Evolutionary conservation across 2,329 filamentous ascomycete species (phyloP).

Genomic region (Fusarium sp.): DNA sequence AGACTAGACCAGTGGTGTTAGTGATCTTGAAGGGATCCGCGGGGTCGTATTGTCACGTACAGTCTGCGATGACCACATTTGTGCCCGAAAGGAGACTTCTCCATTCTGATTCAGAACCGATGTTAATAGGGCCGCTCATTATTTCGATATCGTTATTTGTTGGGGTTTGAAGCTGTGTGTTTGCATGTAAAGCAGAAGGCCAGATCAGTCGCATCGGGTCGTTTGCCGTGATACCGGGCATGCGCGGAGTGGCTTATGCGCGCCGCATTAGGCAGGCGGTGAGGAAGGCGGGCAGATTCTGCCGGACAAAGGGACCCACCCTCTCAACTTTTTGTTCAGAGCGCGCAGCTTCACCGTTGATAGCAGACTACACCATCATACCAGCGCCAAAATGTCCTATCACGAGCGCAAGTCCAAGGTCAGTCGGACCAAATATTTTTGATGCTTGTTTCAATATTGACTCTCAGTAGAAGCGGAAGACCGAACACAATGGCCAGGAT

Average conservation of each 20-base stretch:
- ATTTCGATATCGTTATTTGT: conserved; percentile 33
- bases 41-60: conserved; percentile 62
- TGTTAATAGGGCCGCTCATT: conserved; percentile 63
- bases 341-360: conserved; percentile 8
- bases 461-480: conserved; percentile 62
- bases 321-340: conserved; percentile 39
- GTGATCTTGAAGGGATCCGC: conserved; percentile 16
- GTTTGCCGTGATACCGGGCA: conserved; percentile 35
- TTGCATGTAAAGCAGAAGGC: conserved; percentile 21
- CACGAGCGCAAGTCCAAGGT: conserved; percentile 51
- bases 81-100: conserved; percentile 76
- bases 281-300: conserved; percentile 38
- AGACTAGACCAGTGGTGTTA: conserved; percentile 69
- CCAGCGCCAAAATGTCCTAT: conserved; percentile 47
- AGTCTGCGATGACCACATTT: conserved; percentile 88
- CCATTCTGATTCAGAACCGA: conserved; percentile 77
- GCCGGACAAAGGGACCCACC: conserved; percentile 42
- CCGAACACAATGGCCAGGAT: conserved; percentile 53
- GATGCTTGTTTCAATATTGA: neutral
- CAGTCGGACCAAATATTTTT: neutral
- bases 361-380: conserved; percentile 9
- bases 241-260: conserved; percentile 16
- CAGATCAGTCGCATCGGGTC: conserved; percentile 36
- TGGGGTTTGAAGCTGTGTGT: conserved; percentile 3
- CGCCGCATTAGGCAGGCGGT: conserved; percentile 41